These are phyloP conservation scores for Jacaranda mimosifolia DNA, from an alignment of 257 asterid genomes.

Conservation along the genomic window DNA sequence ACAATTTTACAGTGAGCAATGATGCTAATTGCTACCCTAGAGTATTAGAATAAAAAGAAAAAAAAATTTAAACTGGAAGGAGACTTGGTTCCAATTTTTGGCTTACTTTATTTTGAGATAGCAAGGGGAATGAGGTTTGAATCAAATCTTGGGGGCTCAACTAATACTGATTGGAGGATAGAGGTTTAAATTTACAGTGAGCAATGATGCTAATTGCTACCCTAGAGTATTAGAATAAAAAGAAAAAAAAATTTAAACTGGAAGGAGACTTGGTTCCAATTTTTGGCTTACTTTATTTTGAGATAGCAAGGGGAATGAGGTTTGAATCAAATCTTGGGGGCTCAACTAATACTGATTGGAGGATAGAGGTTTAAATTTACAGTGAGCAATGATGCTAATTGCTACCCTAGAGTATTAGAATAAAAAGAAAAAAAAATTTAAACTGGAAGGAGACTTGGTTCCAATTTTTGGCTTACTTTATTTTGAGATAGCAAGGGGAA, in stretches of 20 bases:
- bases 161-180: background rate
- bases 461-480: background rate
- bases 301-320: background rate
- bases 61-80: background rate
- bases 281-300: background rate
- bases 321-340: background rate
- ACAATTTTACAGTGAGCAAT: background rate
- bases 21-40: background rate
- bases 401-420: background rate
- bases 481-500: background rate
- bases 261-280: background rate
- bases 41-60: background rate
- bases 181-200: background rate
- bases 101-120: background rate
- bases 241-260: background rate
- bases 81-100: background rate
- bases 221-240: background rate
- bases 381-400: background rate
- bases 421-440: background rate
- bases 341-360: background rate
- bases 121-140: background rate
- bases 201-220: background rate
- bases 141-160: background rate
- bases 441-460: background rate
- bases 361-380: too few species aligned